Conservation (phyloP, 768 basidiomycete genomes). For the Phaeolepiota aurea region DNA sequence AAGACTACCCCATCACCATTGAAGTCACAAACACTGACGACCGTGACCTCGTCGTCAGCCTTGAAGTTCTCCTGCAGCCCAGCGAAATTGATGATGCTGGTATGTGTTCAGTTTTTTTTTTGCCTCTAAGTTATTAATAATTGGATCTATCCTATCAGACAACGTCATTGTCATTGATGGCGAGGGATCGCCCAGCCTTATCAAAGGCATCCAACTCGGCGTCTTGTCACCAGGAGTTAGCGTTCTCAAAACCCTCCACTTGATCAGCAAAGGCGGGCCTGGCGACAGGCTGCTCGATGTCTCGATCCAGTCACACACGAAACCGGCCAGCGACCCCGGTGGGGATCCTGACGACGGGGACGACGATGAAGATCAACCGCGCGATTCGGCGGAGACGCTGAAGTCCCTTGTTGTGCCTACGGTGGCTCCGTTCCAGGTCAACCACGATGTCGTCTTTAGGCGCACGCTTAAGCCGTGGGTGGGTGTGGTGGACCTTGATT, state of each 20-base stretch:
- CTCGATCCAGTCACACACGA: slow-evolving; percentile 58
- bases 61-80: slow-evolving; percentile 78
- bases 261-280: slow-evolving; percentile 51
- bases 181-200: slow-evolving; percentile 58
- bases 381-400: slow-evolving; percentile 50
- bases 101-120: slow-evolving; percentile 26
- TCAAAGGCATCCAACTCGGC: slow-evolving; percentile 70
- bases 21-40: slow-evolving; percentile 67
- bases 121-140: too few species aligned
- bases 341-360: slow-evolving; percentile 12
- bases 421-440: slow-evolving; percentile 48
- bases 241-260: slow-evolving; percentile 51
- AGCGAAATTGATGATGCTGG: slow-evolving; percentile 67
- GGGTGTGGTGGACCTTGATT: slow-evolving; percentile 43
- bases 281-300: slow-evolving; percentile 76
- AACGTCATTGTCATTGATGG: slow-evolving; percentile 56
- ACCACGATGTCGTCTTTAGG: slow-evolving; percentile 47
- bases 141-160: too few species aligned
- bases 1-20: slow-evolving; percentile 68
- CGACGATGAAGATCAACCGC: slow-evolving; percentile 13
- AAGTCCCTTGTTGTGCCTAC: slow-evolving; percentile 62
- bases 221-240: slow-evolving; percentile 48
- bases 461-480: slow-evolving; percentile 30
- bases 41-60: slow-evolving; percentile 53
- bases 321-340: slow-evolving; percentile 15